Base-by-base conservation (phyloP, 73 alveolate species). In the Paramecium sonneborni region DNA sequence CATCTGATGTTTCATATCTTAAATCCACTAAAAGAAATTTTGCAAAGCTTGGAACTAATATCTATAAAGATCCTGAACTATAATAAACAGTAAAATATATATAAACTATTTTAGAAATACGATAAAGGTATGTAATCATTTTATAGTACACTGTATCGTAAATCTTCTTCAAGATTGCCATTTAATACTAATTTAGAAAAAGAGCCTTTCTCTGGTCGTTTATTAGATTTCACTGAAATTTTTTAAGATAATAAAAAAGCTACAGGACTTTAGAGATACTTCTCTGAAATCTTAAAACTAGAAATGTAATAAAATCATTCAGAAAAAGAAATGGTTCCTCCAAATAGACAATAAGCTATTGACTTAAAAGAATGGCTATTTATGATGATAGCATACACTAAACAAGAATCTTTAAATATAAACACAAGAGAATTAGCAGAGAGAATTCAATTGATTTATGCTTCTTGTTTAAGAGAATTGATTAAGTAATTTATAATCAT, bases 381-480 rank as follows among this genome's bases (percentile, higher is more conserved):
- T 12, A 43, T 79, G 90, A 79, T 79, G 90, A 39, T 79, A 23
- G 21, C 90, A 21, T 30, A 18, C 11, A 39, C 74, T 3, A 79
- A 44, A 44, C 12, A 38, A 43, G 90, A 79, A 9, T 41, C 44
- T 11, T 21, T 23, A 7, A 39, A 79, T 23, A 79, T 44, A 2
- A 39, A 21, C 12, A 79, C 90, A 43, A 39, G 55, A 23, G 90
- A 79, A 79, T 79, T 79, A 79, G 90, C 90, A 2, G 90, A 79
- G 30, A 38, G 55, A 18, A 79, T 79, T 1, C 74, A 79, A 44
- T 46, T 79, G 32, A 79, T 79, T 5, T 79, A 79, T 43, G 90
- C 90, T 21, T 30, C 90, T 24, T 79, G 90, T 79, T 79, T 79
- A 24, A 79, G 55, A n/a, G 90, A 79, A 44, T 46, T 79, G 46